These are phyloP conservation scores for Orbilia quercus DNA, from an alignment of 2,329 filamentous ascomycete species.

Conservation along the genomic window DNA sequence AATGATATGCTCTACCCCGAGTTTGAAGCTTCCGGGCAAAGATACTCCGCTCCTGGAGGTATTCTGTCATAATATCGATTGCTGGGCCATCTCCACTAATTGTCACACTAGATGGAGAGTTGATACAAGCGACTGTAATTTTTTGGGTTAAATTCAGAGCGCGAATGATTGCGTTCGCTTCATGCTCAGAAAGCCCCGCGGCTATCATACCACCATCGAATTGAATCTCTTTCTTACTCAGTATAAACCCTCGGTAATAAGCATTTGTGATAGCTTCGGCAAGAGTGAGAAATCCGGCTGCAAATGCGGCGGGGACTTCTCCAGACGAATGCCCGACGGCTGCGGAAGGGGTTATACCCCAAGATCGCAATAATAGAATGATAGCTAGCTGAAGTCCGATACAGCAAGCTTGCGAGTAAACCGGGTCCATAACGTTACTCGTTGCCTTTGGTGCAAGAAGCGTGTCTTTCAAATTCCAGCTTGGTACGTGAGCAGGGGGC, in stretches of 20 bases:
- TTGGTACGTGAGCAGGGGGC: constrained; percentile 41
- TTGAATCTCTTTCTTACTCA: background rate
- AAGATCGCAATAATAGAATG: constrained; percentile 62
- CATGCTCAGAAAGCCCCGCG: constrained; percentile 62
- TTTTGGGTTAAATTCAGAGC: constrained; percentile 11
- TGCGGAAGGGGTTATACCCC: constrained; percentile 61
- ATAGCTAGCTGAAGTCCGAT: constrained; percentile 69
- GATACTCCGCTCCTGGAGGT: background rate
- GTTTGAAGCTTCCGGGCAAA: constrained; percentile 12
- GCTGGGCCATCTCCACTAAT: constrained; percentile 59
- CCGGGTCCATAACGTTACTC: constrained; percentile 60
- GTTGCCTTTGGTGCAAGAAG: constrained; percentile 12
- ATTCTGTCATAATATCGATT: constrained; percentile 58
- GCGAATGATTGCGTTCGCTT: constrained; percentile 57
- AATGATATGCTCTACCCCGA: constrained; percentile 64
- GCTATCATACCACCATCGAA: constrained; percentile 63
- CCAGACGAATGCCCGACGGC: constrained; percentile 66
- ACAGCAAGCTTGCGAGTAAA: constrained; percentile 67
- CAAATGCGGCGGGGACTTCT: constrained; percentile 66
- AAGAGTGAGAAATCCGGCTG: constrained; percentile 62
- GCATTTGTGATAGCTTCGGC: constrained; percentile 63
- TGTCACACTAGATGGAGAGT: constrained; percentile 61
- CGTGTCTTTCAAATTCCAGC: constrained; percentile 55
- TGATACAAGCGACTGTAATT: constrained; percentile 52
- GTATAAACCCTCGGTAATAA: constrained; percentile 63